Evolutionary conservation across 108 stramenopile genomes (phyloP).

Genomic region (Seminavis robusta): DNA sequence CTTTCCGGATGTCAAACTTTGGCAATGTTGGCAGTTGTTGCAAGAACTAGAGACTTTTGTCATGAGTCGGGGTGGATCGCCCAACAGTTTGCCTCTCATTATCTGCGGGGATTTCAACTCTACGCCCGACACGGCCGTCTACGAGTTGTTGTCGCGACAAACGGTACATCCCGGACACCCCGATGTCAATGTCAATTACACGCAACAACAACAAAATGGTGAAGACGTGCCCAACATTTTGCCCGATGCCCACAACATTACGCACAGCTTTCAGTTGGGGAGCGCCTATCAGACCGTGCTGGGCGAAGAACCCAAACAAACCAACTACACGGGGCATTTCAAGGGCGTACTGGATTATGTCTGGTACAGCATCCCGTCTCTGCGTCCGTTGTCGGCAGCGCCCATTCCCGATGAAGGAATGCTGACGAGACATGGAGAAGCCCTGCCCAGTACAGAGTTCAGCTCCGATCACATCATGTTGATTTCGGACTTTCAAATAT

Average conservation of each 20-base stretch:
- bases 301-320: conserved; percentile 92
- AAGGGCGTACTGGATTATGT: conserved; percentile 96
- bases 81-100: conserved; percentile 84
- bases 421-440: conserved; percentile 78
- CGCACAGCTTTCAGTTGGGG: conserved; percentile 87
- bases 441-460: conserved; percentile 92
- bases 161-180: conserved; percentile 89
- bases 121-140: conserved; percentile 94
- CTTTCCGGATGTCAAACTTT: conserved; percentile 97
- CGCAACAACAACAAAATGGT: too few species aligned
- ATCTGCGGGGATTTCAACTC: conserved; percentile 99
- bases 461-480: conserved; percentile 96
- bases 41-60: conserved; percentile 93
- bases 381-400: conserved; percentile 86
- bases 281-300: conserved; percentile 92
- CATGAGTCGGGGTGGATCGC: conserved; percentile 72
- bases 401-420: conserved; percentile 78
- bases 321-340: conserved; percentile 94
- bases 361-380: conserved; percentile 86
- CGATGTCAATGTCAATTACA: conserved; percentile 74
- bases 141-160: conserved; percentile 89
- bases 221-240: conserved; percentile 76
- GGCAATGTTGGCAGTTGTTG: conserved; percentile 93
- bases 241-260: conserved; percentile 87
- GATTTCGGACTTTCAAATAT: conserved; percentile 92